Evolutionary conservation across 306 rosid species (phyloP).

Genomic region (Adenanthera pavonina): DNA sequence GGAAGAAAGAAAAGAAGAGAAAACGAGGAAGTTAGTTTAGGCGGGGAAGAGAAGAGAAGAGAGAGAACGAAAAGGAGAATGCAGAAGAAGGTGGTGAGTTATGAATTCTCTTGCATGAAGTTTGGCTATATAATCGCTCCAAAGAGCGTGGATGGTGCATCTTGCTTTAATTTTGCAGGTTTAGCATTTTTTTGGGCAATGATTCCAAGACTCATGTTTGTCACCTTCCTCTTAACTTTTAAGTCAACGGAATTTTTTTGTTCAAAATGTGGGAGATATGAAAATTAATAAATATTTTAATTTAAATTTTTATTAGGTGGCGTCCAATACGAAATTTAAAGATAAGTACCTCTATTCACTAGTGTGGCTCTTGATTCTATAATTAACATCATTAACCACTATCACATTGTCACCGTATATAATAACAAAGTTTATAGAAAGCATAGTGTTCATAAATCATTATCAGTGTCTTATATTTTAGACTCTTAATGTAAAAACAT

Average conservation of each 20-base stretch:
- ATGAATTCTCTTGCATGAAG: slow-evolving; percentile 62
- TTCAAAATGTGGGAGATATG: background rate
- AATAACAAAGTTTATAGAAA: too few relatives aligned
- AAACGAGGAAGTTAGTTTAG: background rate
- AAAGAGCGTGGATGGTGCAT: slow-evolving; percentile 34
- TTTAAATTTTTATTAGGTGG: too few relatives aligned
- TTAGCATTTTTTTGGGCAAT: background rate
- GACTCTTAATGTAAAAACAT: too few relatives aligned
- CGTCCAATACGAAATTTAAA: too few relatives aligned
- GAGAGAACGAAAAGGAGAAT: background rate
- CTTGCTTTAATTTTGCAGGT: slow-evolving; percentile 6
- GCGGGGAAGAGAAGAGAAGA: background rate
- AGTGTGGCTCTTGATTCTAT: too few relatives aligned
- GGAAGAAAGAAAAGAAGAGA: background rate
- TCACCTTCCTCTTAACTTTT: background rate
- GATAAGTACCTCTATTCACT: too few relatives aligned
- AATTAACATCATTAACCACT: too few relatives aligned
- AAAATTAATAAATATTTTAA: too few relatives aligned
- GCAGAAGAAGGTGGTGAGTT: background rate
- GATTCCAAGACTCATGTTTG: background rate
- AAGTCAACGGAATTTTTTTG: slow-evolving; percentile 1
- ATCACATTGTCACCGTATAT: too few relatives aligned
- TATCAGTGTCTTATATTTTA: too few relatives aligned
- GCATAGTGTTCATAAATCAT: too few relatives aligned
- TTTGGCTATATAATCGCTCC: slow-evolving; percentile 67